Conservation (phyloP, 169 alveolate genomes). For the Plasmodium reichenowi region DNA sequence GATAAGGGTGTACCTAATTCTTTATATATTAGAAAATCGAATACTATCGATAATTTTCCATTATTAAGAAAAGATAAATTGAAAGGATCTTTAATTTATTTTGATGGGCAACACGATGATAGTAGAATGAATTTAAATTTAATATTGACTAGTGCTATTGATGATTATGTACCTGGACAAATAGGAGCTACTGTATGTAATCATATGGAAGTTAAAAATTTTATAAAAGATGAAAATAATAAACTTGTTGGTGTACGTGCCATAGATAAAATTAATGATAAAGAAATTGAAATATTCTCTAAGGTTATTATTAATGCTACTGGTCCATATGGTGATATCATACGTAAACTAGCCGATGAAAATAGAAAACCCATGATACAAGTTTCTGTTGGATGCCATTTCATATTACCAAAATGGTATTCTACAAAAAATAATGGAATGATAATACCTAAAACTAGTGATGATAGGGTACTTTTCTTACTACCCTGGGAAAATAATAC, state of each 20-base stretch:
- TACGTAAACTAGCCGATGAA: constrained; percentile 80
- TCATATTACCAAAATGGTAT: constrained; percentile 85
- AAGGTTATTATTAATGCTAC: constrained; percentile 93
- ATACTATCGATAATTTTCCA: constrained; percentile 83
- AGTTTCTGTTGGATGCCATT: constrained; percentile 86
- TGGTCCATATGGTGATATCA: constrained; percentile 89
- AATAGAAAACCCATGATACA: constrained; percentile 75
- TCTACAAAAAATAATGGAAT: constrained; percentile 90
- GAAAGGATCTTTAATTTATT: constrained; percentile 89
- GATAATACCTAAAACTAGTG: constrained; percentile 93
- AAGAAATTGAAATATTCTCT: constrained; percentile 88
- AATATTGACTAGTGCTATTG: constrained; percentile 91
- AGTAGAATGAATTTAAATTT: constrained; percentile 89
- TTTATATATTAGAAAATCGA: constrained; percentile 81
- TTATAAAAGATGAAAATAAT: constrained; percentile 86
- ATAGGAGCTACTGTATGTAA: constrained; percentile 92
- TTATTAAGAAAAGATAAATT: constrained; percentile 81
- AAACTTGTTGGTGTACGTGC: constrained; percentile 89
- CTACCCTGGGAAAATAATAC: constrained; percentile 91
- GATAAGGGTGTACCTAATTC: constrained; percentile 88
- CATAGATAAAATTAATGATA: constrained; percentile 85
- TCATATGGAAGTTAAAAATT: constrained; percentile 87
- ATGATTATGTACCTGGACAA: constrained; percentile 88
- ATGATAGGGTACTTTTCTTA: constrained; percentile 93
- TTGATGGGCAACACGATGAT: constrained; percentile 95